Percentiles rank a stretch among this genome's conserved stretches.
Conservation (phyloP, 148 eudicot genomes). For the Arbutus unedo region DNA sequence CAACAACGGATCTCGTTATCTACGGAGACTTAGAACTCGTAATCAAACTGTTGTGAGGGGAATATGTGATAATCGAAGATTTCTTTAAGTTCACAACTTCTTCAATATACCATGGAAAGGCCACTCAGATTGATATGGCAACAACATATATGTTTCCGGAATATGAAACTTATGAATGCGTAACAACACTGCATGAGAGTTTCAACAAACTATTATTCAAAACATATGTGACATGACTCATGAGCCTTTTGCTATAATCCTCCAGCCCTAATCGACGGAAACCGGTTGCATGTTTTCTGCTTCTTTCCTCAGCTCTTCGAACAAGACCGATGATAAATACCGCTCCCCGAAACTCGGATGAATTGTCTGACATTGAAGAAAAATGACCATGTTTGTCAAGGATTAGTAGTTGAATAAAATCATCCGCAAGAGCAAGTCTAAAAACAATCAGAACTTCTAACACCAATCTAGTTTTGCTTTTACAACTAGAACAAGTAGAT, state of each 20-base stretch:
- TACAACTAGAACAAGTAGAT: not conserved
- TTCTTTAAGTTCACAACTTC: not conserved
- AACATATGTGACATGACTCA: not conserved
- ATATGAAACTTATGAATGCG: not conserved
- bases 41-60: too few relatives aligned
- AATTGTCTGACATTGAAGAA: constrained; percentile 45
- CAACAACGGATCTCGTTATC: too few relatives aligned
- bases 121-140: not conserved
- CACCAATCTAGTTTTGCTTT: too few relatives aligned
- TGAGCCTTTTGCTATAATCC: not conserved
- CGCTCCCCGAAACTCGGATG: constrained; percentile 95
- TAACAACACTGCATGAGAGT: not conserved
- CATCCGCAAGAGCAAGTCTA: not conserved
- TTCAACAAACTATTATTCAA: not conserved
- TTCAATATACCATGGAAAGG: not conserved
- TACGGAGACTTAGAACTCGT: too few relatives aligned
- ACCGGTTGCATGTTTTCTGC: constrained; percentile 93
- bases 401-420: not conserved
- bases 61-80: not conserved
- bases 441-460: not conserved
- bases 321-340: constrained; percentile 81
- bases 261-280: constrained; percentile 52
- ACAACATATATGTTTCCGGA: not conserved
- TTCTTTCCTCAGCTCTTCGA: constrained; percentile 77
- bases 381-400: not conserved